Evolutionary conservation across 108 stramenopile genomes (phyloP).

Genomic region (Nitzschia sp.): DNA sequence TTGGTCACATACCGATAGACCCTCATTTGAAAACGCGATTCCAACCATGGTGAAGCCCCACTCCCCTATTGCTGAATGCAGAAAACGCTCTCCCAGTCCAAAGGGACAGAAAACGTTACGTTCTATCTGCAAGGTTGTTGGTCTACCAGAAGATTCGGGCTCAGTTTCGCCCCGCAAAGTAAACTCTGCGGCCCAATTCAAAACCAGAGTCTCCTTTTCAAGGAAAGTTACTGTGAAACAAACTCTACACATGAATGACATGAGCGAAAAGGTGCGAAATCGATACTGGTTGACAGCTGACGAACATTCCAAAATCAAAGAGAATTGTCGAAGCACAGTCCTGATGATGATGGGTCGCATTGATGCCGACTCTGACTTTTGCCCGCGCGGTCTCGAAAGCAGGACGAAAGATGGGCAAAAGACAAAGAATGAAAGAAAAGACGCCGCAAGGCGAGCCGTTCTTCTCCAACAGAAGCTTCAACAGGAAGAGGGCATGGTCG

Average conservation of each 20-base stretch:
- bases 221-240: background rate
- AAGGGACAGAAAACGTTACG: background rate
- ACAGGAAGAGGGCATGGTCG: slow-evolving; percentile 9
- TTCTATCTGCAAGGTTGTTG: no score
- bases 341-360: background rate
- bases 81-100: background rate
- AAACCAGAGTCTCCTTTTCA: background rate
- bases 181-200: background rate
- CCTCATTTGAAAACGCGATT: no score
- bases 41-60: slow-evolving; percentile 21
- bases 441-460: slow-evolving; percentile 1
- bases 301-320: background rate
- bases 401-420: background rate
- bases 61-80: slow-evolving; percentile 15
- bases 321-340: background rate
- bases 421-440: background rate
- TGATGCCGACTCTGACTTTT: background rate
- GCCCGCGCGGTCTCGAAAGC: slow-evolving; percentile 1
- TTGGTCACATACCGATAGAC: no score
- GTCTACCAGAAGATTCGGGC: background rate
- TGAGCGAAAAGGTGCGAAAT: background rate
- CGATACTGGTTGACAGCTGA: slow-evolving; percentile 7
- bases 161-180: background rate
- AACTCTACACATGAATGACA: slow-evolving; percentile 6
- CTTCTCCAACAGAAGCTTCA: slow-evolving; percentile 12